These are phyloP conservation scores for Starmera caribaea DNA, from an alignment of 805 yeast genomes.

Conservation along the genomic window DNA sequence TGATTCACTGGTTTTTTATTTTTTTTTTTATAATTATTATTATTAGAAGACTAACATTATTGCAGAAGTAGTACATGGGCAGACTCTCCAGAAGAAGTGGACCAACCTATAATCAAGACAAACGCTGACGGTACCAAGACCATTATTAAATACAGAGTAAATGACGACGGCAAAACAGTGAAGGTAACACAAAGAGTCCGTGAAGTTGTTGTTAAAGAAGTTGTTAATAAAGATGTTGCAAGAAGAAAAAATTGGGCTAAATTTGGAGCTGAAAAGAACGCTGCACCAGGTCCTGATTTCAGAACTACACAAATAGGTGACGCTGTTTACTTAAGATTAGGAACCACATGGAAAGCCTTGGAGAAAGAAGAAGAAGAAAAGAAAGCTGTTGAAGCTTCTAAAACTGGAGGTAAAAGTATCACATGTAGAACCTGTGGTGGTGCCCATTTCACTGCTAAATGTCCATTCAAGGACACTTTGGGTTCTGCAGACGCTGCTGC, in stretches of 20 bases:
- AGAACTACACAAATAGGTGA: slow-evolving; percentile 87
- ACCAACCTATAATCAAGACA: slow-evolving; percentile 62
- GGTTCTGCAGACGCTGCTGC: slow-evolving; percentile 36
- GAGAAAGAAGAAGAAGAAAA: slow-evolving; percentile 62
- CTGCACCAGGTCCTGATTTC: slow-evolving; percentile 79
- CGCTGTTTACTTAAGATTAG: slow-evolving; percentile 64
- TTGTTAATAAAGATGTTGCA: slow-evolving; percentile 81
- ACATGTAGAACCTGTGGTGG: slow-evolving; percentile 91
- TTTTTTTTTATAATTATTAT: no score
- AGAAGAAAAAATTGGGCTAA: slow-evolving; percentile 79
- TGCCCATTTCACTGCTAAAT: slow-evolving; percentile 84
- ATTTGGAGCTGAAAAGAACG: slow-evolving; percentile 71
- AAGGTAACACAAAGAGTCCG: slow-evolving; percentile 81
- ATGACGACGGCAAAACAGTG: slow-evolving; percentile 74
- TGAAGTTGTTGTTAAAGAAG: slow-evolving; percentile 67
- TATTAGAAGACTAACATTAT: not conserved
- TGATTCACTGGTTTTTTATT: no score
- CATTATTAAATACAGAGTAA: slow-evolving; percentile 64
- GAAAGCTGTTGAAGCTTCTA: slow-evolving; percentile 37
- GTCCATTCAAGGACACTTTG: slow-evolving; percentile 91
- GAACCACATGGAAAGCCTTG: slow-evolving; percentile 67
- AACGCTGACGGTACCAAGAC: slow-evolving; percentile 89
- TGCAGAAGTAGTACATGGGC: slow-evolving; percentile 13
- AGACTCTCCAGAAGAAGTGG: slow-evolving; percentile 59
- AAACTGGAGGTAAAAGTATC: slow-evolving; percentile 36